phyloP scores from a whole-genome alignment of 2,329 filamentous ascomycete genomes.

The Calonectria fujianensis region DNA sequence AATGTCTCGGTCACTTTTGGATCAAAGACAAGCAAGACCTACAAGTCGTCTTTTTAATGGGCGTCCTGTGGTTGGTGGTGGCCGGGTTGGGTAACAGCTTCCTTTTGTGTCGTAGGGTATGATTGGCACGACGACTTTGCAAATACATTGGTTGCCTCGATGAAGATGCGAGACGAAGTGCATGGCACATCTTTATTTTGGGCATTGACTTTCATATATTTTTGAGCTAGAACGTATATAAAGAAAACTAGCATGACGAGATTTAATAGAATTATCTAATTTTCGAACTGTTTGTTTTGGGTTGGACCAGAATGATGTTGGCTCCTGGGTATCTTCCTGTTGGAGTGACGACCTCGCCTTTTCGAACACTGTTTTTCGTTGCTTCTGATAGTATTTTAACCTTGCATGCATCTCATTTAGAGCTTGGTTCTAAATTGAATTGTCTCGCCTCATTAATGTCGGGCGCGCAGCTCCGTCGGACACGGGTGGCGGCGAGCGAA shows the following conservation, averaged over 20 bases:
- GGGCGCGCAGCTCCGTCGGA: too few relatives aligned
- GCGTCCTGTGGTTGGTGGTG: background rate
- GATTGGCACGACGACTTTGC: background rate
- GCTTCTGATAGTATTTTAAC: too few relatives aligned
- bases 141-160: background rate
- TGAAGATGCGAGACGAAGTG: background rate
- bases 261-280: background rate
- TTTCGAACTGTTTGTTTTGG: background rate
- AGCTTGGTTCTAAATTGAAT: too few relatives aligned
- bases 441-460: too few relatives aligned
- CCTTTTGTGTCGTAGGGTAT: background rate
- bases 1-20: constrained; percentile 52
- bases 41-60: constrained; percentile 36
- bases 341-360: background rate
- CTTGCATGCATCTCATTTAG: too few relatives aligned
- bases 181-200: background rate
- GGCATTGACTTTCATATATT: background rate
- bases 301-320: background rate
- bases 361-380: too few relatives aligned
- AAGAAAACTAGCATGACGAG: background rate
- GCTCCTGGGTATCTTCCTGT: background rate
- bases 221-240: background rate
- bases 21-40: constrained; percentile 51
- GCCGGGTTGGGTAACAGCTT: background rate
- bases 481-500: too few relatives aligned